Evolutionary conservation across 108 stramenopile genomes (phyloP), one percentile per base, ranked within the genome.

Genomic region (Nitzschia sp.): DNA sequence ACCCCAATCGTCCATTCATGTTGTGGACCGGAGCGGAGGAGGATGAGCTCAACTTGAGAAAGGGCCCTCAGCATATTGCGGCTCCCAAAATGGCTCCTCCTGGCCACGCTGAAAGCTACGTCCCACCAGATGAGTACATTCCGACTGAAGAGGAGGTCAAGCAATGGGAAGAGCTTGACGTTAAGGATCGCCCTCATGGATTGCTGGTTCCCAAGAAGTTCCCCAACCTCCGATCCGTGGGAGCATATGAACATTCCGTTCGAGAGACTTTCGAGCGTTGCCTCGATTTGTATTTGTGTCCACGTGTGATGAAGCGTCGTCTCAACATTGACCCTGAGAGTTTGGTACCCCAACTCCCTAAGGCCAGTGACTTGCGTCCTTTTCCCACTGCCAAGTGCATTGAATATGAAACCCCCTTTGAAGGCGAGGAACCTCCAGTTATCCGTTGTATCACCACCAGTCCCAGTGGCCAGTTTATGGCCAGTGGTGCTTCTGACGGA

Each of bases 211-310:
- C 99, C 10, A 83, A 88, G 66, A 93, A 95, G 51, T 89, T 80
- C 71, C 79, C 78, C 10, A 95, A 95, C 61, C 71, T 99, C 22
- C 82, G 98, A 14, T 80, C 78, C 41, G 95, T 99, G 22, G 95
- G 96, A 24, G 97, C 94, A 22, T 99, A 99, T 82, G 76, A 82
- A 39, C 89, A 95, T 71, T 73, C 89, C 0, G 90, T 97, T 20
- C 86, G 87, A 66, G 99, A 99, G 81, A 80, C 95, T 3, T 99
- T 98, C 72, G 98, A 99, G 65, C 84, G 99, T 7, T 99, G 99
- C 73, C 72, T 99, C 7, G 99, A 99, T 86, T 80, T 99, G 41
- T 99, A 99, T 68, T 79, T 99, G 14, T 96, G 95, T 72, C 99
- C 99, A 8, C 89, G 99, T 21, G 80, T 78, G 8, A 87, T 97